Evolutionary conservation across 495 filamentous ascomycete genomes (phyloP).

Genomic region (Cairneyella variabilis): DNA sequence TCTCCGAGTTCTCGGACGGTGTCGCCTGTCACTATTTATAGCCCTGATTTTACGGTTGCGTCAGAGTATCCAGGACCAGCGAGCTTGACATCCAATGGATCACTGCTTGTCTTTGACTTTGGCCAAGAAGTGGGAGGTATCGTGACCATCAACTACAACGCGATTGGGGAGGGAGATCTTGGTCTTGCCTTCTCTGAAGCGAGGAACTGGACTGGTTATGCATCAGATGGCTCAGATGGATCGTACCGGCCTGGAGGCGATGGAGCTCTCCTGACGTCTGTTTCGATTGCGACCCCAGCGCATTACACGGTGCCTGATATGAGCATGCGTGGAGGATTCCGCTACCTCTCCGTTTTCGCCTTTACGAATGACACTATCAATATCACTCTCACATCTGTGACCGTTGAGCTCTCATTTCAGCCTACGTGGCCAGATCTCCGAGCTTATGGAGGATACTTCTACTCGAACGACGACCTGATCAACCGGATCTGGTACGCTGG

Average conservation of each 20-base stretch:
- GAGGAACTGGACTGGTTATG: not conserved
- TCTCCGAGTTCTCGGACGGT: not conserved
- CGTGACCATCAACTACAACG: not conserved
- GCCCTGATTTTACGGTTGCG: not conserved
- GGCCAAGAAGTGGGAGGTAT: conserved; percentile 4
- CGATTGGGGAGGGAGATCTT: not conserved
- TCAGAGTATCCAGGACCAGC: not conserved
- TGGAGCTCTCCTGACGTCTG: not conserved
- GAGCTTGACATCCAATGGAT: not conserved
- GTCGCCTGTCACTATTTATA: not conserved
- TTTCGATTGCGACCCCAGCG: not conserved
- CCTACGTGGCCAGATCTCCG: conserved; percentile 39
- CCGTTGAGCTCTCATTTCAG: conserved; percentile 49
- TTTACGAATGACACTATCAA: not conserved
- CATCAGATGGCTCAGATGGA: conserved; percentile 1
- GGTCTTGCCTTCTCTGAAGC: conserved; percentile 1
- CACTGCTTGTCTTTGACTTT: conserved; percentile 3
- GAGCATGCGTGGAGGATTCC: conserved; percentile 1
- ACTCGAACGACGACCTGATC: conserved; percentile 52
- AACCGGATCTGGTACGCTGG: conserved; percentile 61
- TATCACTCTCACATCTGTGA: conserved; percentile 37
- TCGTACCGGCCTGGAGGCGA: not conserved
- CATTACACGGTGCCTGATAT: not conserved
- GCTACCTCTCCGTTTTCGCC: conserved; percentile 6
- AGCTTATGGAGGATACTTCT: conserved; percentile 57